Base-by-base conservation (phyloP, 2,329 filamentous ascomycete species). In the Akanthomyces muscarius region DNA sequence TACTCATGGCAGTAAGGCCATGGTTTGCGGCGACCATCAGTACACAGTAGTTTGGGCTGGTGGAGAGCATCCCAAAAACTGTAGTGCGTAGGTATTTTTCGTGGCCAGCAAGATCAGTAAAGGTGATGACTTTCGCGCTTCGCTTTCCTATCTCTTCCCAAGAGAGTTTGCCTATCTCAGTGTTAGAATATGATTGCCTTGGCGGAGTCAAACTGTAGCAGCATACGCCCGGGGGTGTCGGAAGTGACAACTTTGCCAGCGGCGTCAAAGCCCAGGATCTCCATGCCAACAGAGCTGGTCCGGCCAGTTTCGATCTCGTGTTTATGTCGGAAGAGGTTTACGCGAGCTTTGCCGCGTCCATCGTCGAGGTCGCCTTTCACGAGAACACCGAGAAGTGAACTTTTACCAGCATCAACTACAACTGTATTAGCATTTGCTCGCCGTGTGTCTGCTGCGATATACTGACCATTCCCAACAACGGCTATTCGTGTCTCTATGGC, bases 11-110 rank as follows among this genome's bases (percentile, higher is more conserved):
- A 53, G 98, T 91, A 52, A 99, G 81, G 4, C 95, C 95, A 72
- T 99, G 98, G 71, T 99, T 99, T 21, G 95, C 95, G 14, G 95
- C 95, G 0, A 99, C 95, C 95, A 99, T 99, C 54, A 99, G 85
- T 33, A 99, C 78, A 73, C 95, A 98, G 79, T 98, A 99, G 72
- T 98, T 97, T 0, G 95, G 95, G 78, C 92, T 96, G 76, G 91
- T 96, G 62, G 92, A 96, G 28, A 99, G 80, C 68, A 99, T 83
- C 2, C 95, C 95, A 72, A 99, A 99, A 30, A 99, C 94, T 0
- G 95, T 99, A 1, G 95, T 99, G 41, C 95, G 87, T 56, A 99
- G 81, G 73, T 99, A 99, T 57, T 91, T 87, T 79, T 98, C 95
- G 77, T 99, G 95, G 36, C 95, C 95, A 5, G 95, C 95, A 68